phyloP scores from a whole-genome alignment of 2,329 filamentous ascomycete species.

The Diaporthe sp. region DNA sequence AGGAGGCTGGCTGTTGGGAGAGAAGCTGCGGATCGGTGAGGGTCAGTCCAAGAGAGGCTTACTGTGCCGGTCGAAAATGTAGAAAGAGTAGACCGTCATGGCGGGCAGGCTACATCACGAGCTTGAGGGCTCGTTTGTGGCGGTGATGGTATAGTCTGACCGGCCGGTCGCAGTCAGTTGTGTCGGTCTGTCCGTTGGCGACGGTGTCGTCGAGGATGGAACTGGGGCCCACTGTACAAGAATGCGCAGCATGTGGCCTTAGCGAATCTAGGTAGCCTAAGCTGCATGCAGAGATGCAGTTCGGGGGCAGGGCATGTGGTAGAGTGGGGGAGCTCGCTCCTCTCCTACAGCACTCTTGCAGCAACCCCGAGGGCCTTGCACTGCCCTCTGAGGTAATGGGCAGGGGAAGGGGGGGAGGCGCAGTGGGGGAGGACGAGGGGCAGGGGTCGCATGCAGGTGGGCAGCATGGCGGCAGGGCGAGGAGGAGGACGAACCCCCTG shows the following conservation, averaged over 20 bases:
- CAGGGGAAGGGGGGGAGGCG: background rate
- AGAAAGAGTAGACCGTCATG: conserved; percentile 98
- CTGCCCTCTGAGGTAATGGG: background rate
- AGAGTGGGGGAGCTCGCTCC: conserved; percentile 19
- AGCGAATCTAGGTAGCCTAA: background rate
- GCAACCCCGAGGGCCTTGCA: background rate
- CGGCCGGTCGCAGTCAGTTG: background rate
- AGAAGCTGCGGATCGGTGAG: background rate
- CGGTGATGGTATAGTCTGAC: background rate
- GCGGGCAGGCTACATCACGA: conserved; percentile 42
- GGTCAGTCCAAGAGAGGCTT: conserved; percentile 45
- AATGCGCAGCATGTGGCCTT: conserved; percentile 6
- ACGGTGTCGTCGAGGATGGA: conserved; percentile 13
- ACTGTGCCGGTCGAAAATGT: conserved; percentile 99
- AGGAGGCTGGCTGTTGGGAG: background rate
- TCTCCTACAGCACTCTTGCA: background rate
- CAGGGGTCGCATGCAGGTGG: background rate
- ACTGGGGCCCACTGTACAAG: conserved; percentile 9
- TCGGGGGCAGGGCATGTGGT: conserved; percentile 2
- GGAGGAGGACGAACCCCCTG: background rate
- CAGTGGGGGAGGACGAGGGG: background rate
- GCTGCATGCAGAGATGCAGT: background rate
- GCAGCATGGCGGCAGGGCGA: background rate
- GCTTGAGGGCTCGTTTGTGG: conserved; percentile 27
- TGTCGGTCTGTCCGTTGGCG: conserved; percentile 1